Evolutionary conservation across 345 rosid species (phyloP), one percentile per base, ranked within the genome.

Genomic region (Citrus sp.): DNA sequence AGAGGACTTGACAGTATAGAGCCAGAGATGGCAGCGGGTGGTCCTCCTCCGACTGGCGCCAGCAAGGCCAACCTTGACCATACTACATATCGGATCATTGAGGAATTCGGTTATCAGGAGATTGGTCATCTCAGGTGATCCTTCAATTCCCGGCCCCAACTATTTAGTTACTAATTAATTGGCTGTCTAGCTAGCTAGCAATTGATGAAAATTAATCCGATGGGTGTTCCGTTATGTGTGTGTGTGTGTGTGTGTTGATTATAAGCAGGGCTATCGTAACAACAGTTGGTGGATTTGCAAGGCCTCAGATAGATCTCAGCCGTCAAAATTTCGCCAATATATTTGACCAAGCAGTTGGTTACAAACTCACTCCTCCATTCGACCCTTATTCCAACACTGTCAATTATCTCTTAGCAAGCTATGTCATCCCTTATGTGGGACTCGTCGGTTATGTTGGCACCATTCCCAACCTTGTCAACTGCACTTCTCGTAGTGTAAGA

Each of bases 81-180:
- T 19, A 6, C 80, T 10, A 82, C 84, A 25, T 69, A 22, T 19
- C 80, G 59, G 4, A 85, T 90, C 30, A 85, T 94, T 1, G 87
- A 88, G 70, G 95, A 94, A 64, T 91, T 94, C 55, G 92, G 74
- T 75, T 91, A 86, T 66, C 86, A 92, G 71, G 97, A 94, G 87
- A 55, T 94, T 14, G 97, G 95, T 16, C 95, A 94, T 73, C 76
- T 92, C 30, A 87, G 94, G 98, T 90, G 51, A 46, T 3, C 22
- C 37, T 67, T 14, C 18, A 54, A 54, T 18, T 54, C 22, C 18
- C 18, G 51, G 51, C 51, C 18, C 51, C 51, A 13, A 46, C 18
- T 46, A 46, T 46, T 46, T 46, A 46, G 14, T 46, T 13, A 0
- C 51, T 46, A 46, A 46, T 3, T 46, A 46, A 46, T 46, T 12